phyloP scores from a whole-genome alignment of 1,284 basidiomycete genomes.

The Trichosporon asahii region DNA sequence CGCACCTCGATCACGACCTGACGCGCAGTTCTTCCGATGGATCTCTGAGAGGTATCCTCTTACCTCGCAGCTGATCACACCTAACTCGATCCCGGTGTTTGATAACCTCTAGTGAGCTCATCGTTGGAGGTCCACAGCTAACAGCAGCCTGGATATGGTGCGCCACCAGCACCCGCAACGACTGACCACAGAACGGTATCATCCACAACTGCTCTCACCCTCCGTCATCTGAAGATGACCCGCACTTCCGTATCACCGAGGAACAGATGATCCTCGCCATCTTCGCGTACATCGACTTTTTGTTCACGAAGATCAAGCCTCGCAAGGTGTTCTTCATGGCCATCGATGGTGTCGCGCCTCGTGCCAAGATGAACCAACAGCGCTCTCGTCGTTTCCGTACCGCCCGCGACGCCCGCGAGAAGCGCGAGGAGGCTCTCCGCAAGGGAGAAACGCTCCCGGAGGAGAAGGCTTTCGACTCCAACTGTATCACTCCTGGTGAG shows the following conservation, averaged over 20 bases:
- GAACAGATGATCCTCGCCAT: slow-evolving; percentile 97
- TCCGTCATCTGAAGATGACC: slow-evolving; percentile 69
- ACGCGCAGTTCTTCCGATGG: slow-evolving; percentile 57
- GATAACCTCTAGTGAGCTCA: slow-evolving; percentile 52
- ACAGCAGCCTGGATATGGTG: slow-evolving; percentile 40
- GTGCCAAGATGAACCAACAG: slow-evolving; percentile 99
- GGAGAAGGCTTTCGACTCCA: slow-evolving; percentile 95
- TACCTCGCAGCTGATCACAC: slow-evolving; percentile 96
- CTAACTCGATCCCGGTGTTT: slow-evolving; percentile 62
- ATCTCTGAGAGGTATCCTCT: slow-evolving; percentile 89
- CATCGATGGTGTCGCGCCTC: slow-evolving; percentile 94
- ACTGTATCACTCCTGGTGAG: slow-evolving; percentile 96
- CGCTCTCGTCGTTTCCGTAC: slow-evolving; percentile 89
- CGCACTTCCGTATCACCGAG: slow-evolving; percentile 91
- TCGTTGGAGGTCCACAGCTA: neutral
- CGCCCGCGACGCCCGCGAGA: slow-evolving; percentile 85
- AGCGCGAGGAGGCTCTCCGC: slow-evolving; percentile 75
- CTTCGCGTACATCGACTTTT: slow-evolving; percentile 93
- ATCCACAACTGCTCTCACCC: slow-evolving; percentile 82
- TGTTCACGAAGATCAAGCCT: slow-evolving; percentile 96
- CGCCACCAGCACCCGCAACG: neutral
- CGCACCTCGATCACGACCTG: slow-evolving; percentile 3
- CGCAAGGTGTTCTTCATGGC: slow-evolving; percentile 97
- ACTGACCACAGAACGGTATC: slow-evolving; percentile 79
- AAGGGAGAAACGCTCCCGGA: slow-evolving; percentile 89